Evolutionary conservation across 2,329 filamentous ascomycete species (phyloP), one percentile per base, ranked within the genome.

Genomic region (Cyphellophora attinorum): DNA sequence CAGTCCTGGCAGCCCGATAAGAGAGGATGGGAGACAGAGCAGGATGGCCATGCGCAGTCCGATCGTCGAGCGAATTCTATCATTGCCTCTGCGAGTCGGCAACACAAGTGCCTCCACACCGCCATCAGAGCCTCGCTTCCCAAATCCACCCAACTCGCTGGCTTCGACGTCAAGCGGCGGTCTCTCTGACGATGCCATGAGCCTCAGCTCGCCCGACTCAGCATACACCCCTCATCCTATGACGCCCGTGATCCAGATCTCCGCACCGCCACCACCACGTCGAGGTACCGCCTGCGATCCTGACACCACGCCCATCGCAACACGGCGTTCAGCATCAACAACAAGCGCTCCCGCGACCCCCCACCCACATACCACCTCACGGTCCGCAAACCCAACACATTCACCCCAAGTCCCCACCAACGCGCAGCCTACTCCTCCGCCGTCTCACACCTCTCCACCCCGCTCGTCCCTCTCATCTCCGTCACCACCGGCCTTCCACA

Each of bases 381-480:
- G 8, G 8, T 25, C 21, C 21, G 21, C 21, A 8, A 8, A 8
- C n/a, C 21, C 18, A 14, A 10, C 19, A n/a, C 21, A 6, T 25
- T 43, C 23, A 35, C 33, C 12, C 40, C 21, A 8, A 25, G 21
- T 25, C 8, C 21, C 21, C 8, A 8, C 21, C 21, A 8, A 8
- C 21, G 21, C 8, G n/a, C 21, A n/a, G 21, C 21, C 8, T 25
- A 25, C n/a, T n/a, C 8, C 29, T 28, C 12, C 29, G 23, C 41
- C 34, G 38, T 59, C 13, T n/a, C 38, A 13, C 50, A 58, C 38
- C 49, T 63, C 12, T 38, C 44, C 11, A 48, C 47, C 0, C 48
- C 41, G 0, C 54, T 64, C 3, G 40, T 41, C 12, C 59, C 59
- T 2, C 52, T 65, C 14, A 48, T 62, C 35, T 56, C 54, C 12